A percentile compares a stretch with the other conserved stretches of the same genome.
These are phyloP conservation scores for Aspergillus pseudotamarii DNA, from an alignment of 2,329 filamentous ascomycete genomes.

Conservation along the genomic window DNA sequence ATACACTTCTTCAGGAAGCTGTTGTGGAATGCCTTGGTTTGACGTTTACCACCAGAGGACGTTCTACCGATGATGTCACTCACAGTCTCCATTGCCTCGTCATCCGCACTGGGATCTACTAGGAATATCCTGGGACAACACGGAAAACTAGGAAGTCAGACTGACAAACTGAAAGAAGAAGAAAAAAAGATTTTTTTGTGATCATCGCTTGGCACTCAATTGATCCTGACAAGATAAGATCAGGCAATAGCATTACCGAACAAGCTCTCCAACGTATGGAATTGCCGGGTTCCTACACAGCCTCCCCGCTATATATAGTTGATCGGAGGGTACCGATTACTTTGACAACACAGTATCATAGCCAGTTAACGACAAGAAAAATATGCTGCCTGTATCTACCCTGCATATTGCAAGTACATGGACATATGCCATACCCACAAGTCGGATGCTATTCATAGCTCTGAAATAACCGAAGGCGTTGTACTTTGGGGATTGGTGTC, in stretches of 20 bases:
- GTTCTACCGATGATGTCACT: slow-evolving; percentile 1
- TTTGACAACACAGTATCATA: background rate
- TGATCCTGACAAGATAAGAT: background rate
- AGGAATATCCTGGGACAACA: background rate
- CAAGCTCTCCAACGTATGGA: background rate
- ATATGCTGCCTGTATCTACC: slow-evolving; percentile 15
- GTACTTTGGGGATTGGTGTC: background rate
- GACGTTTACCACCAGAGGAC: background rate
- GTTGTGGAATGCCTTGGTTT: background rate
- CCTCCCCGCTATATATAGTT: slow-evolving; percentile 20
- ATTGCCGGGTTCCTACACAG: slow-evolving; percentile 15
- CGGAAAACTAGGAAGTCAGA: too few species aligned
- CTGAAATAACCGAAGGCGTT: background rate
- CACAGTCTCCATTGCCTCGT: background rate
- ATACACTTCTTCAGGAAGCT: background rate
- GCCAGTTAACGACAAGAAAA: slow-evolving; percentile 12
- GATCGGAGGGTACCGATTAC: slow-evolving; percentile 1
- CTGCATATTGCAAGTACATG: background rate
- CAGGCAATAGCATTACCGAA: slow-evolving; percentile 2
- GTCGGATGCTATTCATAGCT: slow-evolving; percentile 2
- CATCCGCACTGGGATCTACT: background rate
- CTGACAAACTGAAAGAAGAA: too few species aligned
- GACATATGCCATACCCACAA: background rate
- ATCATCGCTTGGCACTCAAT: background rate
- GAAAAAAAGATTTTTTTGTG: background rate